Percentiles rank a stretch among this genome's conserved stretches.
These are phyloP conservation scores for Amanita phalloides DNA, from an alignment of 768 basidiomycete species.

Conservation along the genomic window DNA sequence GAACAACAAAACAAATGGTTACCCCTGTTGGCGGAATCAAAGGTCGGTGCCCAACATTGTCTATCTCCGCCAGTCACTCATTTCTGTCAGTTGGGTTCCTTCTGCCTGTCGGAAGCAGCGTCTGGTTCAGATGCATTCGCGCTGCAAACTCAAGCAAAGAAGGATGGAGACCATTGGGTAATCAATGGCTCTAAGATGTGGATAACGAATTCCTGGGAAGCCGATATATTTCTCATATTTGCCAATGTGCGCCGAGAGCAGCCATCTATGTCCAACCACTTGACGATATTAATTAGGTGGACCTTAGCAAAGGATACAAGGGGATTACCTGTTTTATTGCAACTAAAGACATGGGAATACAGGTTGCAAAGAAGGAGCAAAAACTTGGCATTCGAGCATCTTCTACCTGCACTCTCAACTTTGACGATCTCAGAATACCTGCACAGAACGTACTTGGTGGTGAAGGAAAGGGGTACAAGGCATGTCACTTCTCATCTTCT, in stretches of 20 bases:
- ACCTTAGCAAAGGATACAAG: conserved; percentile 93
- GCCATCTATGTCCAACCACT: neutral
- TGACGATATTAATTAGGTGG: conserved; percentile 31
- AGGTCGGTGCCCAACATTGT: conserved; percentile 31
- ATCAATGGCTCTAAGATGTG: conserved; percentile 99
- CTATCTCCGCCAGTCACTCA: neutral
- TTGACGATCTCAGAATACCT: conserved; percentile 84
- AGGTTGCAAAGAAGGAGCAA: conserved; percentile 98
- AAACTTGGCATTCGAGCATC: conserved; percentile 96
- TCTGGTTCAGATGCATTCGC: conserved; percentile 98
- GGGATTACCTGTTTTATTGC: conserved; percentile 98
- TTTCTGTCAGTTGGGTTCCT: conserved; percentile 71
- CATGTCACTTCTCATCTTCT: conserved; percentile 10
- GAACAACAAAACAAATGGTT: conserved; percentile 86
- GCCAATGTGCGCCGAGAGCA: conserved; percentile 57
- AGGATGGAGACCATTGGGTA: conserved; percentile 77
- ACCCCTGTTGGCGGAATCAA: conserved; percentile 67
- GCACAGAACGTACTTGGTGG: conserved; percentile 87
- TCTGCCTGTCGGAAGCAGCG: conserved; percentile 86
- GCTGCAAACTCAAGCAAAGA: conserved; percentile 84
- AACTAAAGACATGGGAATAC: conserved; percentile 92
- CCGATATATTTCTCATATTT: conserved; percentile 88
- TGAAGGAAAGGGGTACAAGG: conserved; percentile 88
- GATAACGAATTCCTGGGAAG: conserved; percentile 94
- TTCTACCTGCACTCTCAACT: conserved; percentile 89